These are phyloP conservation scores for Chlorella sp. DNA, from an alignment of 139 green algal genomes.

Conservation along the genomic window DNA sequence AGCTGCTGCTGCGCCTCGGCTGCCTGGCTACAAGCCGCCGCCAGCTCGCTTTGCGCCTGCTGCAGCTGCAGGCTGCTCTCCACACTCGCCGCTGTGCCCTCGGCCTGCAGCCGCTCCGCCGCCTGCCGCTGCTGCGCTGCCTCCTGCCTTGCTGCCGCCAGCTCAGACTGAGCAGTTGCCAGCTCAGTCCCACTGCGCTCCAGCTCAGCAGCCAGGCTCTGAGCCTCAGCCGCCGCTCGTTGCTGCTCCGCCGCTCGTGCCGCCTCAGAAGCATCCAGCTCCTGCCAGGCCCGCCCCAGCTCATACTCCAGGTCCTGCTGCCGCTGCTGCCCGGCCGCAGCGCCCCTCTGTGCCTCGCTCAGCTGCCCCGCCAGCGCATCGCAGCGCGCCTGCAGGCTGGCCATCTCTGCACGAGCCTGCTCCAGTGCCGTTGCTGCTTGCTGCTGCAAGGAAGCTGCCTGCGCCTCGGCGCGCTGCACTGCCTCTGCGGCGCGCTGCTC, in stretches of 20 bases:
- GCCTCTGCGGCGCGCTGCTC: constrained; percentile 1
- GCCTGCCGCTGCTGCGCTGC: constrained; percentile 36
- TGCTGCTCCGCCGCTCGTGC: constrained; percentile 42
- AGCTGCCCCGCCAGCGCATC: background rate
- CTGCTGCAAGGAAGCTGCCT: background rate
- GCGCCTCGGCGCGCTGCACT: background rate
- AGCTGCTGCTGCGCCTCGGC: constrained; percentile 5
- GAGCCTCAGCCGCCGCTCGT: background rate
- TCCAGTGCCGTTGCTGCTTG: background rate
- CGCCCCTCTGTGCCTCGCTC: background rate
- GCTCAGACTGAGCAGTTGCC: background rate
- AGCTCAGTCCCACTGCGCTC: background rate
- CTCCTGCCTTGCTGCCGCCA: constrained; percentile 46
- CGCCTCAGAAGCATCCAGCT: constrained; percentile 56
- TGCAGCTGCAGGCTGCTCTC: constrained; percentile 26
- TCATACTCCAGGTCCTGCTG: constrained; percentile 48
- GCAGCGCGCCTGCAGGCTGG: background rate
- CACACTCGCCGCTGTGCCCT: constrained; percentile 18
- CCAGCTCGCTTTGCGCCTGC: constrained; percentile 36
- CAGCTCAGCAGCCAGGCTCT: background rate
- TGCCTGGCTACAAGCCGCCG: background rate
- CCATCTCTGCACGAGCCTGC: background rate
- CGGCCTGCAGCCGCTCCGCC: constrained; percentile 53
- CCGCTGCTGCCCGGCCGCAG: constrained; percentile 15
- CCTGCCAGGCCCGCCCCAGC: constrained; percentile 37